phyloP scores from a whole-genome alignment of 495 filamentous ascomycete species.

The Talaromyces thailandensis region DNA sequence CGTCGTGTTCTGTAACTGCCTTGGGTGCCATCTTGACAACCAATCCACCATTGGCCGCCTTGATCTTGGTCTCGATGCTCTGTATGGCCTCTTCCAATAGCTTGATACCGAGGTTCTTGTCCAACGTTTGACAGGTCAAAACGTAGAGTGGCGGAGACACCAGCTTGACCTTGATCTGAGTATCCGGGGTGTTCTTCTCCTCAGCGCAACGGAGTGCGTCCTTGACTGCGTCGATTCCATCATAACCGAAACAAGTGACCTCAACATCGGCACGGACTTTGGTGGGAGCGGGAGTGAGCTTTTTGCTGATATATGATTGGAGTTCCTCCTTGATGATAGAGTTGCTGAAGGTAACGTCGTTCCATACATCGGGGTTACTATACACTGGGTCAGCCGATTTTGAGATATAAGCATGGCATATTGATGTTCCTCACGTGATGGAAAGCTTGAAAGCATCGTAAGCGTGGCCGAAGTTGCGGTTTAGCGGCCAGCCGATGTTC shows the following conservation, averaged over 20 bases:
- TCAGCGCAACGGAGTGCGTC: conserved; percentile 77
- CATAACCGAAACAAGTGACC: conserved; percentile 96
- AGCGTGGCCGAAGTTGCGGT: conserved; percentile 94
- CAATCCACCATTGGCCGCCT: conserved; percentile 62
- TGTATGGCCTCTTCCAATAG: conserved; percentile 81
- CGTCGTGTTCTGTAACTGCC: conserved; percentile 96
- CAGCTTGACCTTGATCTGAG: conserved; percentile 92
- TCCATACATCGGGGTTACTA: conserved; percentile 94
- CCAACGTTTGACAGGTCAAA: conserved; percentile 83
- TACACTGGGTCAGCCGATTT: not conserved
- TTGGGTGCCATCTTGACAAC: conserved; percentile 95
- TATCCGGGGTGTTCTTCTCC: conserved; percentile 77
- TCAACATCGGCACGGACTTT: conserved; percentile 98
- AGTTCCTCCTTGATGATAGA: conserved; percentile 81
- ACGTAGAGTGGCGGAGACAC: conserved; percentile 95
- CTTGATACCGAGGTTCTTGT: conserved; percentile 78
- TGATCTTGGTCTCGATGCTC: conserved; percentile 71
- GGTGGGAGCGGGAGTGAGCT: conserved; percentile 90
- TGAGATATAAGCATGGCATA: conserved; percentile 9
- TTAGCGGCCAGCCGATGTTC: conserved; percentile 91
- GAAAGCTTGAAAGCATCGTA: conserved; percentile 98
- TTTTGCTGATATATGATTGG: conserved; percentile 87
- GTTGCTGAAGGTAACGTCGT: conserved; percentile 79
- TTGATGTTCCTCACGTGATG: conserved; percentile 64
- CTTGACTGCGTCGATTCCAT: conserved; percentile 98